A percentile compares a stretch with the other conserved stretches of the same genome.
Conservation (phyloP, 495 filamentous ascomycete genomes). For the Lasiosphaeria hispida region DNA sequence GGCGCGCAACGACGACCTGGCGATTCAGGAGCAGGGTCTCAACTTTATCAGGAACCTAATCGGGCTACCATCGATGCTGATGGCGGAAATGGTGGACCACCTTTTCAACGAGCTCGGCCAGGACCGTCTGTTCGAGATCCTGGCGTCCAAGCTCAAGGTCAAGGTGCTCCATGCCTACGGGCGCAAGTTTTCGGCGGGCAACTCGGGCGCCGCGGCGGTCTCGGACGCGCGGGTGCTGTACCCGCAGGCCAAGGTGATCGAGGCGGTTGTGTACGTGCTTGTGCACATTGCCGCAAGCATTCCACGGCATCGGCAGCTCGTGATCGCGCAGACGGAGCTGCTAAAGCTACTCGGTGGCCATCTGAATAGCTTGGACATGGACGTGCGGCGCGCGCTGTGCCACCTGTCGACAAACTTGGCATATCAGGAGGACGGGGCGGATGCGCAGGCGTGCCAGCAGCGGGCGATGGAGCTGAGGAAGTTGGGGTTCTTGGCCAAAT, state of each 20-base stretch:
- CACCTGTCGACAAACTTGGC: constrained; percentile 82
- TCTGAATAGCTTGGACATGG: constrained; percentile 65
- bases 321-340: constrained; percentile 56
- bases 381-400: constrained; percentile 70
- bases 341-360: constrained; percentile 66
- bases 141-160: constrained; percentile 68
- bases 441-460: constrained; percentile 57
- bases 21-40: constrained; percentile 85
- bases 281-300: constrained; percentile 81
- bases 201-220: not conserved
- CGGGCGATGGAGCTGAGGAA: constrained; percentile 66
- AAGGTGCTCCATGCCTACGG: constrained; percentile 49
- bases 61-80: constrained; percentile 34
- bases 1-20: constrained; percentile 72
- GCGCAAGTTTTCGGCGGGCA: constrained; percentile 23
- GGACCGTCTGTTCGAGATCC: constrained; percentile 69
- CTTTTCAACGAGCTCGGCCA: constrained; percentile 75
- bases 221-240: constrained; percentile 44
- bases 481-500: constrained; percentile 66
- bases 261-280: constrained; percentile 70
- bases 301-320: constrained; percentile 67
- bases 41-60: constrained; percentile 89
- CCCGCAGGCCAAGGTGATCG: constrained; percentile 70
- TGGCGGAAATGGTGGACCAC: constrained; percentile 76
- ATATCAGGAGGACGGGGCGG: constrained; percentile 70